A percentile compares a stretch with the other conserved stretches of the same genome.
phyloP scores from a whole-genome alignment of 2,329 filamentous ascomycete genomes.

The Moelleriella libera region DNA sequence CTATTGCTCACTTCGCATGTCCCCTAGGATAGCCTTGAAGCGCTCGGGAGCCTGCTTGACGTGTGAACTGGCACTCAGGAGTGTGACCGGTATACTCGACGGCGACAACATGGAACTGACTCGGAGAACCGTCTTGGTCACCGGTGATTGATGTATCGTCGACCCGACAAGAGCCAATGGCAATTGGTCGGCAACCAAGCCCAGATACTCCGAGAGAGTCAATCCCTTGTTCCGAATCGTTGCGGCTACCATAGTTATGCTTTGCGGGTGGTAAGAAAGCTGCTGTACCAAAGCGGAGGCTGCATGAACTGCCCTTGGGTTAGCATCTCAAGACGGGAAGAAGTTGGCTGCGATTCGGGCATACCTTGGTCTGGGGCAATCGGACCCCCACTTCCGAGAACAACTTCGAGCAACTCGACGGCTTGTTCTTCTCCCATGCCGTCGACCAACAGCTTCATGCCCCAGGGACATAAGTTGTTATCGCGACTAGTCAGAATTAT shows the following conservation, averaged over 20 bases:
- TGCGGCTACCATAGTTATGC: slow-evolving; percentile 8
- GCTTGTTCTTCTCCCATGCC: slow-evolving; percentile 9
- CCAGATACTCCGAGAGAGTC: slow-evolving; percentile 7
- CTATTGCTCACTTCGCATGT: no score
- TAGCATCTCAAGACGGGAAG: not conserved
- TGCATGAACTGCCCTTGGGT: slow-evolving; percentile 6
- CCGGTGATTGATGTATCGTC: no score
- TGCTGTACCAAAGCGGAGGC: slow-evolving; percentile 6
- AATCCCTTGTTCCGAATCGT: slow-evolving; percentile 9
- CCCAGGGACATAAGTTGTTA: slow-evolving; percentile 10
- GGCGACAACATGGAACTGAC: no score
- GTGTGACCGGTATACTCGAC: no score
- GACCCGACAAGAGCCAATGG: no score
- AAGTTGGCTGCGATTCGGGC: not conserved
- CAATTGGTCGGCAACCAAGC: no score
- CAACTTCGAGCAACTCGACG: slow-evolving; percentile 6
- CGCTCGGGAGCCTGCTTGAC: no score
- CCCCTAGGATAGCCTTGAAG: no score
- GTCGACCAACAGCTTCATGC: slow-evolving; percentile 7
- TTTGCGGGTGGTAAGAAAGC: slow-evolving; percentile 9
- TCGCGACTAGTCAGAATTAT: slow-evolving; percentile 12
- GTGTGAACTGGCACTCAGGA: no score
- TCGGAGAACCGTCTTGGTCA: no score
- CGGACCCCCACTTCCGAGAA: slow-evolving; percentile 2
- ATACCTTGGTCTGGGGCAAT: slow-evolving; percentile 6